These are phyloP conservation scores for Capsicum baccatum DNA, from an alignment of 257 asterid genomes.

Conservation along the genomic window DNA sequence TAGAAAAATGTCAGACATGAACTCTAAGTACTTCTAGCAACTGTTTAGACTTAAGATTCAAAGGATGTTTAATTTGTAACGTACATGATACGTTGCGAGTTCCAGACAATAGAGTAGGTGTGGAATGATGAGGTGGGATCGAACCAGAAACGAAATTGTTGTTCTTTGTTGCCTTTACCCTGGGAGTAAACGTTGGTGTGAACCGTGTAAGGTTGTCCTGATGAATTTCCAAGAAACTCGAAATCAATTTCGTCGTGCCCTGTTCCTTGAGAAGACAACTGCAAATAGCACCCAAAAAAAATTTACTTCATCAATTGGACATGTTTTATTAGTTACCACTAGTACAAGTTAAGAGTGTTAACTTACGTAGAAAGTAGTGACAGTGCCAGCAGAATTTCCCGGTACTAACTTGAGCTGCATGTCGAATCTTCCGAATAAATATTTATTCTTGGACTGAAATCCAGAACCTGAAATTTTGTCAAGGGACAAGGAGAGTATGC, in stretches of 20 bases:
- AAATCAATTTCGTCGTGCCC: conserved; percentile 55
- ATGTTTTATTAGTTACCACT: too few species aligned
- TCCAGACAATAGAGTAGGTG: conserved; percentile 56
- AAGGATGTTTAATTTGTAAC: too few species aligned
- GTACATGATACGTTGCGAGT: conserved; percentile 37
- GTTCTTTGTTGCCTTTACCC: conserved; percentile 45
- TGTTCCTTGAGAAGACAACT: conserved; percentile 49
- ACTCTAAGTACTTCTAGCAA: background rate
- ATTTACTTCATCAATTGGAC: too few species aligned
- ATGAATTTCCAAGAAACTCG: conserved; percentile 48
- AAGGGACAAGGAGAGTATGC: conserved; percentile 37
- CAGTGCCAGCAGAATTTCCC: conserved; percentile 53
- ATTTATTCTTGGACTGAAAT: conserved; percentile 52
- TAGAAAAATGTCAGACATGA: background rate
- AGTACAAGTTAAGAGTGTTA: background rate
- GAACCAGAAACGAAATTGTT: conserved; percentile 1
- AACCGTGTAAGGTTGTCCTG: conserved; percentile 48
- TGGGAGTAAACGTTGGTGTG: conserved; percentile 49
- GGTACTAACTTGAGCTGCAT: conserved; percentile 40
- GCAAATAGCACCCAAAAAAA: background rate
- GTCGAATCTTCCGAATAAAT: conserved; percentile 36
- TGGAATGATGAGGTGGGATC: conserved; percentile 32
- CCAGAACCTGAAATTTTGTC: conserved; percentile 57
- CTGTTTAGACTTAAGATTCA: background rate
- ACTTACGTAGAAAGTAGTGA: conserved; percentile 51